Conservation (phyloP, 768 basidiomycete genomes). For the Phlebiopsis gigantea region DNA sequence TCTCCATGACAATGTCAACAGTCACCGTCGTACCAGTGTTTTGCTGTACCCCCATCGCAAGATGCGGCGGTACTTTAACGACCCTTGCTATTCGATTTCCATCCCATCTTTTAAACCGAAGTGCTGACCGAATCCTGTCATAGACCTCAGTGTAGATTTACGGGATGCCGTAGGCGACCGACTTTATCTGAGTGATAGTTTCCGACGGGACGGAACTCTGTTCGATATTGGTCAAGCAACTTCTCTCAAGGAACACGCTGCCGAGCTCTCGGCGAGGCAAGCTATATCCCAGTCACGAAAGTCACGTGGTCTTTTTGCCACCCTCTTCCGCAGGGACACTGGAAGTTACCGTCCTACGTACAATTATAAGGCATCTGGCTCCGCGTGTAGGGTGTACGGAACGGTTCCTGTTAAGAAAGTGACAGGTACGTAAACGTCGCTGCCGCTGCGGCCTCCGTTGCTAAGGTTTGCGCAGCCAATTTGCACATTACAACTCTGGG, state of each 20-base stretch:
- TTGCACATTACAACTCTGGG: constrained; percentile 92
- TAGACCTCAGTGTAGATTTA: constrained; percentile 84
- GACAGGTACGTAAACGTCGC: constrained; percentile 49
- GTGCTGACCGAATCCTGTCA: neutral
- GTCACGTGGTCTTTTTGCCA: constrained; percentile 68
- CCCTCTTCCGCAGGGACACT: constrained; percentile 40
- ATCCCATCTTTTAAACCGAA: neutral
- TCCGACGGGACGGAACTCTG: constrained; percentile 78
- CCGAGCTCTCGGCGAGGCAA: constrained; percentile 61
- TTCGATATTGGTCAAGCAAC: constrained; percentile 85
- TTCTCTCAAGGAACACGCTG: constrained; percentile 63
- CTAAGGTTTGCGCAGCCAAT: constrained; percentile 51
- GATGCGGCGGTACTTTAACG: neutral
- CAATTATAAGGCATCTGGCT: constrained; percentile 59
- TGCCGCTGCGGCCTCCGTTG: neutral
- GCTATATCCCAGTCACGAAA: constrained; percentile 68
- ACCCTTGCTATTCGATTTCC: neutral
- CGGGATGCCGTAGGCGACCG: constrained; percentile 93
- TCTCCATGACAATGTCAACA: neutral
- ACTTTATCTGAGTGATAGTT: constrained; percentile 71
- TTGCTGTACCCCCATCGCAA: neutral
- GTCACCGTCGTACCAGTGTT: neutral
- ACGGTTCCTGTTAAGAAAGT: constrained; percentile 83
- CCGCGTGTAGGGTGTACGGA: constrained; percentile 85
- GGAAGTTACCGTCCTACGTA: constrained; percentile 66